These are phyloP conservation scores for Nelumbo lutea DNA, from an alignment of 164 flowering plant species.

Conservation along the genomic window DNA sequence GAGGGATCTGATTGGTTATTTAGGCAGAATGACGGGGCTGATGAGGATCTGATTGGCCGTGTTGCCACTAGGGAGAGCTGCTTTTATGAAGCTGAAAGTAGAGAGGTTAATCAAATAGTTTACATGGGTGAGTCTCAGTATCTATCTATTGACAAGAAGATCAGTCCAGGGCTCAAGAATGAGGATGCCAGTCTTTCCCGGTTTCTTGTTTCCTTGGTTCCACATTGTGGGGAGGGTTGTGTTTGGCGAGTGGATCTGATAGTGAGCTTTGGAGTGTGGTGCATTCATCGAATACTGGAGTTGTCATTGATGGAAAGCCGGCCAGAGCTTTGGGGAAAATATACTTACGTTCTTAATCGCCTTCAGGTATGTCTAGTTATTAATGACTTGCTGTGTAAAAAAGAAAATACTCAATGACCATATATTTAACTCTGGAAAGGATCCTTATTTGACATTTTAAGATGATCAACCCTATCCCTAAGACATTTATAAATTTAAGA, in stretches of 20 bases:
- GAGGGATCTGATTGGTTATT: slow-evolving; percentile 98
- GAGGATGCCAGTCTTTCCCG: slow-evolving; percentile 33
- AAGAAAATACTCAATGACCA: too few relatives aligned
- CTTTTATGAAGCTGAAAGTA: slow-evolving; percentile 57
- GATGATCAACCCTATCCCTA: too few relatives aligned
- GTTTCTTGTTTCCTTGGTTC: slow-evolving; percentile 42
- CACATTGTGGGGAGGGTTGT: slow-evolving; percentile 87
- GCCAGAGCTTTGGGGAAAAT: slow-evolving; percentile 98
- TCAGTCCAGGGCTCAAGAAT: slow-evolving; percentile 30
- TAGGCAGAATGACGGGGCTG: slow-evolving; percentile 74
- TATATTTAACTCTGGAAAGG: too few relatives aligned
- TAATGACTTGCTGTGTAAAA: background rate
- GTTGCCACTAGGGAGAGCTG: slow-evolving; percentile 85
- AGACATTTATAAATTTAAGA: too few relatives aligned
- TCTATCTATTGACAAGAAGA: slow-evolving; percentile 32
- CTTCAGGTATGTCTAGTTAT: slow-evolving; percentile 64
- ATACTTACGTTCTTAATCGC: slow-evolving; percentile 91
- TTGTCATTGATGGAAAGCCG: slow-evolving; percentile 98
- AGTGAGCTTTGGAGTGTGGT: slow-evolving; percentile 95
- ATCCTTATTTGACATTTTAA: too few relatives aligned
- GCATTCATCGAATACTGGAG: slow-evolving; percentile 82
- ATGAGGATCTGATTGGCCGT: slow-evolving; percentile 82
- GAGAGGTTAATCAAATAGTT: slow-evolving; percentile 30
- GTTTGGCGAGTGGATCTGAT: slow-evolving; percentile 68
- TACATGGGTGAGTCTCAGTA: slow-evolving; percentile 35